Evolutionary conservation across 805 yeast species (phyloP).

Genomic region (Nakazawaea wyomingensis): DNA sequence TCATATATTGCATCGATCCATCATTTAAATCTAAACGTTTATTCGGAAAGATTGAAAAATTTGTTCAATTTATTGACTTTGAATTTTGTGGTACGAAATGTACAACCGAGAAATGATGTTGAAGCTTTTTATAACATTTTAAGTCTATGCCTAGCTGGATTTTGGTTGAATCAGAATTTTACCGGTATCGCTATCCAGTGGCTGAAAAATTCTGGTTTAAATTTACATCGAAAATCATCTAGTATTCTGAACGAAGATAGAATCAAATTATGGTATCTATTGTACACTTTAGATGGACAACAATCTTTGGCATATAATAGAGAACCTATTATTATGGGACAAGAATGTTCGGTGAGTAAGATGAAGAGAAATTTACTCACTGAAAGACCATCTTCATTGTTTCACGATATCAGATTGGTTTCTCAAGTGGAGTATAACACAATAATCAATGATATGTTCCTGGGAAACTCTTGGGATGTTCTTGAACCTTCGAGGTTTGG

Average conservation of each 20-base stretch:
- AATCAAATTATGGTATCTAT: constrained; percentile 59
- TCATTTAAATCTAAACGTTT: constrained; percentile 34
- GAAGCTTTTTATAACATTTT: constrained; percentile 58
- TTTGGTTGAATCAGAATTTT: constrained; percentile 65
- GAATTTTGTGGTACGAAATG: constrained; percentile 26
- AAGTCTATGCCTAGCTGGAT: constrained; percentile 59
- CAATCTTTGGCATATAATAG: constrained; percentile 58
- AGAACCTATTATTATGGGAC: constrained; percentile 45
- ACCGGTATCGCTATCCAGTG: constrained; percentile 65
- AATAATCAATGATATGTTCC: constrained; percentile 53
- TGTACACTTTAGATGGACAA: constrained; percentile 64
- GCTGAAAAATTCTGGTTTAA: constrained; percentile 49
- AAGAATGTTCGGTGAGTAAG: constrained; percentile 34
- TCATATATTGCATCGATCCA: constrained; percentile 61
- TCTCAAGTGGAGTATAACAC: constrained; percentile 67
- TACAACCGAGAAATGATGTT: constrained; percentile 23
- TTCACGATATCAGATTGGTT: constrained; percentile 51
- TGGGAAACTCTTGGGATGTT: constrained; percentile 56
- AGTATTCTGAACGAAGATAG: constrained; percentile 34
- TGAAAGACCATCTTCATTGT: constrained; percentile 16
- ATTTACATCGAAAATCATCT: constrained; percentile 19
- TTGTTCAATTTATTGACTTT: constrained; percentile 25
- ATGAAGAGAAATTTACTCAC: constrained; percentile 10
- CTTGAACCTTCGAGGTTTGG: constrained; percentile 59
- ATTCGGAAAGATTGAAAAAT: constrained; percentile 23